Conservation (phyloP, 2,329 filamentous ascomycete genomes). For the Ploettnerulaceae sp. region DNA sequence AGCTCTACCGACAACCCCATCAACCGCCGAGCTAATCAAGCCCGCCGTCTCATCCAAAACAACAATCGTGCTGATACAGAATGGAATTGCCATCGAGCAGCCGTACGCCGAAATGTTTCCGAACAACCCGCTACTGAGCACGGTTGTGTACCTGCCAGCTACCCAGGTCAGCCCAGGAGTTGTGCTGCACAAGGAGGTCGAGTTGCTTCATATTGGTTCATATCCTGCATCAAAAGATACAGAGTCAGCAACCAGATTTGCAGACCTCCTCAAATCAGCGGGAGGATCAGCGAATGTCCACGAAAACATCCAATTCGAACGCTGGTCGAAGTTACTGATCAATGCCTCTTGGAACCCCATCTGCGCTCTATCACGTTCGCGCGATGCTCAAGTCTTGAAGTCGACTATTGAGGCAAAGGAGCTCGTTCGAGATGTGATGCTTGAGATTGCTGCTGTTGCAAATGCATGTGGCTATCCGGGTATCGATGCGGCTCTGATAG, state of each 20-base stretch:
- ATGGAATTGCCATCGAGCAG: constrained; percentile 56
- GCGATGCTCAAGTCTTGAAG: constrained; percentile 48
- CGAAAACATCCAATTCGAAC: constrained; percentile 49
- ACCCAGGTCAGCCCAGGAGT: constrained; percentile 45
- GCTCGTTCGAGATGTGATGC: constrained; percentile 46
- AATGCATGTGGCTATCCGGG: constrained; percentile 46
- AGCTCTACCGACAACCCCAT: constrained; percentile 19
- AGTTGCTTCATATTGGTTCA: constrained; percentile 48
- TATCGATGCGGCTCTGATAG: constrained; percentile 41
- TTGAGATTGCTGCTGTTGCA: constrained; percentile 53
- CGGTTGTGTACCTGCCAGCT: constrained; percentile 49
- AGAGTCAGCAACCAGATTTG: constrained; percentile 10
- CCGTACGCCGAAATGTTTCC: constrained; percentile 48
- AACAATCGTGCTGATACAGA: constrained; percentile 55
- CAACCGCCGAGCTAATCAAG: constrained; percentile 19
- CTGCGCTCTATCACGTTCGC: constrained; percentile 47
- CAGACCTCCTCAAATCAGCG: constrained; percentile 35
- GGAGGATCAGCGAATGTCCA: constrained; percentile 44
- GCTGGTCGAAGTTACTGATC: constrained; percentile 57
- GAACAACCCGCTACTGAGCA: constrained; percentile 47
- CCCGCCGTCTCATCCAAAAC: constrained; percentile 41
- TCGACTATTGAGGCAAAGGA: constrained; percentile 43
- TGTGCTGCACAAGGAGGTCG: constrained; percentile 46
- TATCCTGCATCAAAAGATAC: constrained; percentile 17
- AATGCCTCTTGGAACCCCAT: constrained; percentile 60